phyloP scores from a whole-genome alignment of 306 rosid genomes.

The Sindora glabra region DNA sequence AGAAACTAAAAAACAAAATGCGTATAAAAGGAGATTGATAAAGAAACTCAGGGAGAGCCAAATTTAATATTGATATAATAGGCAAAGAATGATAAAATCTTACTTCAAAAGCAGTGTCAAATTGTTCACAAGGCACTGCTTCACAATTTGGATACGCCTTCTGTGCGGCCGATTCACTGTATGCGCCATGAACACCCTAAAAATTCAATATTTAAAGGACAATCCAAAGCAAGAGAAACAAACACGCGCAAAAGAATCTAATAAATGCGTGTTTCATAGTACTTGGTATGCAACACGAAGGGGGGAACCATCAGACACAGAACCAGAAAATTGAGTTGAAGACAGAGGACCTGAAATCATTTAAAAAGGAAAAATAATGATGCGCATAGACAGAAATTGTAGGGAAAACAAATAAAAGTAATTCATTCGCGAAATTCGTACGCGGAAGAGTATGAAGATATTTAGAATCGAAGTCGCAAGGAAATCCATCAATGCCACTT shows the following conservation, averaged over 20 bases:
- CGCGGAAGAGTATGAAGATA: slow-evolving; percentile 56
- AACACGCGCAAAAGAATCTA: not conserved
- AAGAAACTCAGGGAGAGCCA: not conserved
- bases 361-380: not conserved
- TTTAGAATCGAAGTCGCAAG: slow-evolving; percentile 35
- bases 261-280: not conserved
- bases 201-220: slow-evolving; percentile 6
- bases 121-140: slow-evolving; percentile 93
- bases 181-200: slow-evolving; percentile 91
- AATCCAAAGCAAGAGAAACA: not conserved
- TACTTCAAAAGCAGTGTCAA: slow-evolving; percentile 86
- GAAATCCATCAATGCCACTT: slow-evolving; percentile 5
- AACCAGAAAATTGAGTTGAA: slow-evolving; percentile 34
- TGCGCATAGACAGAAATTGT: not conserved
- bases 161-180: slow-evolving; percentile 82
- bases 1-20: not conserved
- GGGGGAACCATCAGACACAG: slow-evolving; percentile 53
- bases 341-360: slow-evolving; percentile 63
- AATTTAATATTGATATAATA: not conserved
- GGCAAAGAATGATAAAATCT: not conserved
- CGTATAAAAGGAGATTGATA: not conserved
- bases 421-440: not conserved
- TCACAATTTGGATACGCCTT: slow-evolving; percentile 95
- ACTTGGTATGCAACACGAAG: slow-evolving; percentile 97
- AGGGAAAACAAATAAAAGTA: not conserved